Evolutionary conservation across 2,329 filamentous ascomycete genomes (phyloP), one percentile per base, ranked within the genome.

Genomic region (Parafenestella ontariensis): DNA sequence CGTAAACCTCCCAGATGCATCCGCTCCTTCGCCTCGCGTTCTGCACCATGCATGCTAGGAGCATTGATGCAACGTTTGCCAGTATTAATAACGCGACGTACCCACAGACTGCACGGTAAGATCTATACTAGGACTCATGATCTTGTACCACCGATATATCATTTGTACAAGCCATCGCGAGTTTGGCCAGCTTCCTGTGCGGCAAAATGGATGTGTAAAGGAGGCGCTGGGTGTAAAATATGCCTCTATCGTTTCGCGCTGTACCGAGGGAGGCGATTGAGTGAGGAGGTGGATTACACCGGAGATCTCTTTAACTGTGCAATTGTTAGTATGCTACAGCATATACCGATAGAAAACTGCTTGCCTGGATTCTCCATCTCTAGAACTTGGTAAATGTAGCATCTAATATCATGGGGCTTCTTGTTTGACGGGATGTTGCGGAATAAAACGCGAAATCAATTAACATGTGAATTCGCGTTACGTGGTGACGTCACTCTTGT

Each of bases 161-260:
- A 83, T 81, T 43, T 84, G 78, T 17, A 96, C 81, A 5, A 90
- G 71, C 76, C 82, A 86, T 39, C 90, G 82, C 9, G 89, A 93
- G 59, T 88, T 85, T 10, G 77, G 67, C 36, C 36, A 85, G 56
- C 75, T 79, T 39, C 79, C 80, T 2, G 91, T 90, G 11, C 86
- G 84, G 68, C 89, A 92, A 72, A 94, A 89, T 0, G 91, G 91
- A 63, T 96, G 91, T 3, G 84, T 83, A 70, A 96, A 95, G 26
- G 85, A 83, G 8, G 90, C 89, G 66, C 88, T 79, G 9, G 83
- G 83, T 0, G 88, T 85, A 75, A 93, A 96, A 77, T 90, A 93
- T n/a, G 79, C 81, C 52, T 89, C 81, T 21, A 96, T 79, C 0
- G 89, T 81, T 3, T 81, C 78, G 50, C 82, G 77, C 74, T 96